These are phyloP conservation scores for Silene uniflora DNA, from an alignment of 148 eudicot genomes.

Conservation along the genomic window DNA sequence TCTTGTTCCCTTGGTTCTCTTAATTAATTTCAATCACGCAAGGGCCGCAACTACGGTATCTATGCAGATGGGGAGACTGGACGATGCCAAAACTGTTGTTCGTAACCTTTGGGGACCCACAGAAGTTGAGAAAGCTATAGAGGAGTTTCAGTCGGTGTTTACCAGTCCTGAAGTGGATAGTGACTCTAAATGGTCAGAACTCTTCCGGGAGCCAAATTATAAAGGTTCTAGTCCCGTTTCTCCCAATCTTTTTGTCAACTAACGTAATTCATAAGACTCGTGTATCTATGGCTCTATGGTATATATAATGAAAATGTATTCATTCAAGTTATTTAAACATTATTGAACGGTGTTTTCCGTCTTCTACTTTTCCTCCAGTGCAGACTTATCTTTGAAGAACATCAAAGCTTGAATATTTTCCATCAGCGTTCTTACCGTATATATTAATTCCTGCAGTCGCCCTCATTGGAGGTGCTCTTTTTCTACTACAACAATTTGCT, in stretches of 20 bases:
- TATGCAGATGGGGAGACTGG: slow-evolving; percentile 56
- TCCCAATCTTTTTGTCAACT: not conserved
- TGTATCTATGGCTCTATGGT: no score
- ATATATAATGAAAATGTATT: no score
- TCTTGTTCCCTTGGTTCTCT: not conserved
- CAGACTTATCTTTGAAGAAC: not conserved
- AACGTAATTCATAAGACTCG: no score
- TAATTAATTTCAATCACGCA: not conserved
- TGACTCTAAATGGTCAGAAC: slow-evolving; percentile 66
- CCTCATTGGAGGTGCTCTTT: slow-evolving; percentile 66
- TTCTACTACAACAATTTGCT: slow-evolving; percentile 75
- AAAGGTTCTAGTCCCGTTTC: slow-evolving; percentile 49
- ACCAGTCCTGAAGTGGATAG: slow-evolving; percentile 40
- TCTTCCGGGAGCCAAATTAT: slow-evolving; percentile 67
- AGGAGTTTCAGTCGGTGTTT: slow-evolving; percentile 57
- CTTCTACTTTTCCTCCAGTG: no score
- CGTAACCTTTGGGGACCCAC: slow-evolving; percentile 61
- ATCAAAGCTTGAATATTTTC: no score
- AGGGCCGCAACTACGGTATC: not conserved
- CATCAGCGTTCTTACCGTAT: slow-evolving; percentile 8
- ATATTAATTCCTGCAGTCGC: slow-evolving; percentile 52
- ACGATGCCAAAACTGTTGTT: slow-evolving; percentile 55
- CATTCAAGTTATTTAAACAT: no score
- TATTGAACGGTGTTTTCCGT: no score
- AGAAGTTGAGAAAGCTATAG: slow-evolving; percentile 62